Evolutionary conservation across 345 rosid species (phyloP), one percentile per base, ranked within the genome.

Genomic region (Hypericum perforatum): DNA sequence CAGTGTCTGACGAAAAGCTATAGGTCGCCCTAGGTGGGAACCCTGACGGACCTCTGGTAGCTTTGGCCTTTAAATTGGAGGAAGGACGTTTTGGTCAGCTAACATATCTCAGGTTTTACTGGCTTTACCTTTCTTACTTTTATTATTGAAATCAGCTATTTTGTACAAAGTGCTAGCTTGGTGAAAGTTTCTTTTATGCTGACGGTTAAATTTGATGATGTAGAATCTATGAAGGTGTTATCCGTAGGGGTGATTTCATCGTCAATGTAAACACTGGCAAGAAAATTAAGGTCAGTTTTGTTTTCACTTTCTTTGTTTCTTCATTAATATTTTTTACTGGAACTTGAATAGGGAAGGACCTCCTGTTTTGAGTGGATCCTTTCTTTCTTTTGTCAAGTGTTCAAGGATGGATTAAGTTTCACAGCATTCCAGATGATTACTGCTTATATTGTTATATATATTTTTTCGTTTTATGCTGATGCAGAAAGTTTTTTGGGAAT

Each of bases 21-120:
- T 73, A 86, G 97, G 82, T 89, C 56, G 57, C 71, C 53, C 66
- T 89, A 70, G 14, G 77, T 62, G 97, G 97, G 62, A 78, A 81
- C 62, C 97, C 97, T 29, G 90, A 92, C 71, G 97, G 97, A 67
- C 94, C 94, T 44, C 89, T 92, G 16, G 98, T 92, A 58, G 98
- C 95, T 7, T 71, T 92, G 75, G 98, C 98, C 68, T 92, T 92
- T 68, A 92, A 92, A 78, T 62, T 92, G 62, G 98, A 92, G 72
- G 97, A 92, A 73, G 98, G 99, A 52, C 85, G 97, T 54, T 88
- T 85, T 66, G 95, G 97, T 58, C 97, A 92, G 71, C 70, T 88
- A 60, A 92, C 98, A 63, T 92, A 78, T 68, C 68, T 92, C 39
- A 83, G 98, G 99, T 82, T 57, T 41, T 39, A 38, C 48, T 8